Base-by-base conservation (phyloP, 2,329 filamentous ascomycete genomes). In the Ramichloridium luteum region DNA sequence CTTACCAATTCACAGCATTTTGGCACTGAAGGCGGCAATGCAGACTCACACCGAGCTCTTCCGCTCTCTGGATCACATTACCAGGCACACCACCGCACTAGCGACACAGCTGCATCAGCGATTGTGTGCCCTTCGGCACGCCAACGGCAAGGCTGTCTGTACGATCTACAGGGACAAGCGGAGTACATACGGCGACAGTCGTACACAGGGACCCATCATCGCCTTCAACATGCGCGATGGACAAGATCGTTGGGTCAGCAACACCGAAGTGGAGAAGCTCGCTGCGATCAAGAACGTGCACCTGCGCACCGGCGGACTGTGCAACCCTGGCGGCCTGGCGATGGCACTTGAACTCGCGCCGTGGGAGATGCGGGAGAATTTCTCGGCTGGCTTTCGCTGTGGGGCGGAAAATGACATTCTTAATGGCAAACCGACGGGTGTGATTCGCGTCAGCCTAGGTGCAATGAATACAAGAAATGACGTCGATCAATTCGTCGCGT, bases 321-420 rank as follows among this genome's bases (percentile, higher is more conserved):
- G 90, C 58, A 94, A 93, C 47, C 88, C 90, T 1, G 90, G 86
- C 6, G 85, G 85, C 1, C 72, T 93, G 36, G 79, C 85, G 10
- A 65, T 68, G 1, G 72, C 75, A 13, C 67, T 96, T n/a, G 63
- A 65, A 2, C 65, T 94, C 31, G 69, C 77, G 28, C 74, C 83
- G 0, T 80, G 77, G 71, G 85, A 96, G 50, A 77, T 94, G 68
- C 77, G 68, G 45, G 69, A 70, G 36, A 93, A 93, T 51, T 93
- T 90, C 48, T 83, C 80, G 1, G 72, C 78, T 2, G 90, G 90
- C 0, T 75, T 85, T 50, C 72, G 83, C 23, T 98, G 90, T 54
- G 86, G 85, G 5, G 72, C 74, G 32, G 83, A 86, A 12, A 77
- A 80, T 46, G 84, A 93, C 40, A 68, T 93, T 23, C 74, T 90